phyloP scores from a whole-genome alignment of 1,284 basidiomycete species.

The Boletus holoroseus region DNA sequence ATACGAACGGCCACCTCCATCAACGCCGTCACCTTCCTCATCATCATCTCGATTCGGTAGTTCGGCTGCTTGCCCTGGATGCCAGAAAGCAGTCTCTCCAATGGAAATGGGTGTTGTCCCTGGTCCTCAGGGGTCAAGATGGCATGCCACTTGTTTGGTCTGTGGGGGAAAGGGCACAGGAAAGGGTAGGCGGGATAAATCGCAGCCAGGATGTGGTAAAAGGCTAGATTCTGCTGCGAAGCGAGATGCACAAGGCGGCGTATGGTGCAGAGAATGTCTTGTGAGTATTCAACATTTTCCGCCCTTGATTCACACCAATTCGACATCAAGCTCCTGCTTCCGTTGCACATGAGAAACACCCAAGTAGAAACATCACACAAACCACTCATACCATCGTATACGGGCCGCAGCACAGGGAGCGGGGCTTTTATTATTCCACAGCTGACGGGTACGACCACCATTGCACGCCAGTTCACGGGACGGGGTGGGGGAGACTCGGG shows the following conservation, averaged over 20 bases:
- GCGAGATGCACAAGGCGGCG: conserved; percentile 57
- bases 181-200: conserved; percentile 43
- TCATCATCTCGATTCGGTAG: conserved; percentile 63
- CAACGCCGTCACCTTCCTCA: conserved; percentile 33
- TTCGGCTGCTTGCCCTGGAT: conserved; percentile 62
- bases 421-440: conserved; percentile 45
- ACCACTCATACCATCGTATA: conserved; percentile 44
- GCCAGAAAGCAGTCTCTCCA: conserved; percentile 61
- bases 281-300: conserved; percentile 40
- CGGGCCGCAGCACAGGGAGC: conserved; percentile 37
- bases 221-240: conserved; percentile 78
- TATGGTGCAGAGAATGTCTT: conserved; percentile 79
- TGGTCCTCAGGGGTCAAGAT: conserved; percentile 70
- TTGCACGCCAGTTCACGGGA: conserved; percentile 71
- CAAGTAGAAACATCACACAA: conserved; percentile 42
- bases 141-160: conserved; percentile 71
- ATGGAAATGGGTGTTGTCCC: conserved; percentile 81
- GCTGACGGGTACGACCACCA: conserved; percentile 62
- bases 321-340: conserved; percentile 53
- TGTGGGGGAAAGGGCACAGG: conserved; percentile 64
- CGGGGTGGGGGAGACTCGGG: conserved; percentile 43
- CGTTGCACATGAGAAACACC: conserved; percentile 41
- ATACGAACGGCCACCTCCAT: conserved; percentile 43
- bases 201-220: conserved; percentile 73
- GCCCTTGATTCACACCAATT: conserved; percentile 11